phyloP scores from a whole-genome alignment of 106 monocot species.

The Allium cepa region DNA sequence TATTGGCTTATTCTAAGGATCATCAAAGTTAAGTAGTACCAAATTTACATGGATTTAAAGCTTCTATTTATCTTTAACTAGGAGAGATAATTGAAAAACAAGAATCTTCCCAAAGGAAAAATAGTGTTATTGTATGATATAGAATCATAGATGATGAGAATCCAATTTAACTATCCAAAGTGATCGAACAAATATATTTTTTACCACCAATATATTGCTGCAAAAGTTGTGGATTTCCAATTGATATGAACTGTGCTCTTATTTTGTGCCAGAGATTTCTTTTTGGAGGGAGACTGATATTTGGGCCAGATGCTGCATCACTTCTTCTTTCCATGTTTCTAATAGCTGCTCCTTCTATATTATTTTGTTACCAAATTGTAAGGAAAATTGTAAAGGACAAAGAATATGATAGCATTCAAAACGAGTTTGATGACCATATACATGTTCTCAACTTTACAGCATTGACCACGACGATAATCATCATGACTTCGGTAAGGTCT shows the following conservation, averaged over 20 bases:
- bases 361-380: slow-evolving; percentile 54
- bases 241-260: background rate
- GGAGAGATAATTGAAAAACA: too few species aligned
- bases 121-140: background rate
- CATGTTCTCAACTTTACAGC: slow-evolving; percentile 49
- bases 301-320: slow-evolving; percentile 90
- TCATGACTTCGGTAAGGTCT: slow-evolving; percentile 42
- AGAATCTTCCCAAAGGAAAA: background rate
- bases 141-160: background rate
- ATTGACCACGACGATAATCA: slow-evolving; percentile 32
- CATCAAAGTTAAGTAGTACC: too few species aligned
- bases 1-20: too few species aligned
- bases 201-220: background rate
- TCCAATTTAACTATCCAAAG: background rate
- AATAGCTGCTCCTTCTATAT: slow-evolving; percentile 55
- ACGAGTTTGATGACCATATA: slow-evolving; percentile 6
- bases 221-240: background rate
- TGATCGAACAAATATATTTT: background rate
- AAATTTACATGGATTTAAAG: too few species aligned
- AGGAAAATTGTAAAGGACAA: slow-evolving; percentile 25
- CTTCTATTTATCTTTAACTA: too few species aligned
- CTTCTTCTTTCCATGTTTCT: slow-evolving; percentile 53
- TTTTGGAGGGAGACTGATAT: slow-evolving; percentile 89
- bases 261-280: slow-evolving; percentile 52
- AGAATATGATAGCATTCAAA: slow-evolving; percentile 1